Evolutionary conservation across 1,139 yeast genomes (phyloP), one percentile per base, ranked within the genome.

Genomic region (Pneumocystis jirovecii): DNA sequence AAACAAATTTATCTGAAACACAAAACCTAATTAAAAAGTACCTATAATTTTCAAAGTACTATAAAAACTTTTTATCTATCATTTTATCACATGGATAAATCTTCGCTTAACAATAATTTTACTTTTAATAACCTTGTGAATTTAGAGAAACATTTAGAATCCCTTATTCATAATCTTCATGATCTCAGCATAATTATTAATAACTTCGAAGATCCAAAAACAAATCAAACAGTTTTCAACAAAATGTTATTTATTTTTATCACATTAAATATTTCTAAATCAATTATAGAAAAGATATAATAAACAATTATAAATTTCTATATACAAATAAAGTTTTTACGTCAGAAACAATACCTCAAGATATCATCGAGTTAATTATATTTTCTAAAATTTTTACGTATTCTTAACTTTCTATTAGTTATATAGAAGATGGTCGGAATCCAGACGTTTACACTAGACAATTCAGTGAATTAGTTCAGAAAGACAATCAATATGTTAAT

Each of bases 391-490:
- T 50, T 50, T 12, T 10, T 25, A 50, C 21, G 25, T 25, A 25
- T 29, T 21, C 7, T 45, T 50, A 25, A 50, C 17, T 50, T 50
- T 50, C 12, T 25, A 50, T 25, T 50, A 50, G 57, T 50, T 78
- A 93, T 73, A 89, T 93, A 62, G 97, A 93, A 73, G 96, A 90
- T 72, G 98, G 98, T 1, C 80, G 98, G 70, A 93, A 93, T 73
- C 98, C 99, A 0, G 97, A 93, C 73, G 91, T 93, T 63, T 93
- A 93, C 75, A 90, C 97, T 0, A 81, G 98, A 73, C 98, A 95
- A 76, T 93, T 93, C 76, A 89, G 91, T 12, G 98, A 93, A 74
- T 89, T 93, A 61, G 87, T 93, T 29, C 86, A 91, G 39, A 86
- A 89, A 71, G 85, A 90, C 68, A 93, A 93, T 74, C 97, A 95